Base-by-base conservation (phyloP, 495 filamentous ascomycete genomes). In the Friedmanniomyces endolithicus region DNA sequence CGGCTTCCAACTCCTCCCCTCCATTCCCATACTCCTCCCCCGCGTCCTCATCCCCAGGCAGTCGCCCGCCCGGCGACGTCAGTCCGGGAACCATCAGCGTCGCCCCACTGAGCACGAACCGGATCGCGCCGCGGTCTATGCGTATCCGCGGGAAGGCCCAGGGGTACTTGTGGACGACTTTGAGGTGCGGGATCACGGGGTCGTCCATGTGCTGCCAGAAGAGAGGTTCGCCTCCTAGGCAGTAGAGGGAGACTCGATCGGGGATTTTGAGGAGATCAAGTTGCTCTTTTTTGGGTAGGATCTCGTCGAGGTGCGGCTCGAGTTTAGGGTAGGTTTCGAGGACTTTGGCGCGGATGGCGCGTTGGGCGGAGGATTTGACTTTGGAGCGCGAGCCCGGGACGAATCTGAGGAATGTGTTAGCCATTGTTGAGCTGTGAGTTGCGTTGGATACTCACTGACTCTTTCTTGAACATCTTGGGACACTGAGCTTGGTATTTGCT, bases 341-440 rank as follows among this genome's bases (percentile, higher is more conserved):
- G 62, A 96, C 74, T 61, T 86, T 86, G 54, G 83, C 75, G 62
- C 92, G 85, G 56, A 98, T 78, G 58, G 75, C 80, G 58, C 92
- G 87, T 72, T 95, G 88, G 40, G 86, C 87, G 17, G 90, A 95
- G 62, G 90, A 95, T 72, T 97, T 98, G 70, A 98, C 87, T 78
- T 97, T 98, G 57, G 88, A 86, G 70, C 90, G 92, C 52, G 86
- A 81, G 52, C 83, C 82, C 9, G 83, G 70, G 63, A 81, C 75
- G 68, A 96, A 81, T 54, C 85, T 90, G 65, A 41, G 29, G 6
- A 56, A 19, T 45, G 22, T 41, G 48, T 50, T 57, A 63, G 59
- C 57, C 45, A 27, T 41, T 11, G 16, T 46, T 29, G 35, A 37
- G 39, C 39, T 11, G 45, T 52, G 50, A 19, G 17, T 11, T 51